Evolutionary conservation across 75 land plant genomes (phyloP), one percentile per base, ranked within the genome.

Genomic region (Pseudotsuga menziesii): DNA sequence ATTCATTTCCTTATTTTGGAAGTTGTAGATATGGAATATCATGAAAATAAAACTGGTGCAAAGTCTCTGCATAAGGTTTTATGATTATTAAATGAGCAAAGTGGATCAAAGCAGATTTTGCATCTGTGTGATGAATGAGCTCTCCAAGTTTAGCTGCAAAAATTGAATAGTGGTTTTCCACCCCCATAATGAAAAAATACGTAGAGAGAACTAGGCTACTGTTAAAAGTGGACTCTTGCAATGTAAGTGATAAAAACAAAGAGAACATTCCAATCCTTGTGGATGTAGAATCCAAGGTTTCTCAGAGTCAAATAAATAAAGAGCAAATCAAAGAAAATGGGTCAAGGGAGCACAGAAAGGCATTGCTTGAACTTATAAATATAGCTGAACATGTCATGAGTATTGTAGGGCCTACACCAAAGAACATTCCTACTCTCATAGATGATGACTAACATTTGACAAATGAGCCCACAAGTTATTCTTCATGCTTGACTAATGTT

Each of bases 331-430:
- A 82, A 55, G 74, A 80, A 55, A 76, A 76, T 48, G 85, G 75
- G 52, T 81, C 75, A n/a, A 60, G 82, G 77, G 78, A 76, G 41
- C 84, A 84, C 82, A 85, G 85, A 80, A 91, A 86, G 90, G 91
- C 85, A 61, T 75, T 94, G 74, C 85, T 94, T 77, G 93, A 94
- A 61, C 88, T 94, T 58, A 74, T 94, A 56, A 93, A 92, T 83
- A 91, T 88, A 81, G 95, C 92, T 6, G 87, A 94, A 79, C 83
- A 84, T 85, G 98, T 78, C 20, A 89, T 92, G 54, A 79, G 85
- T 70, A 80, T 79, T 48, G 87, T 85, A 61, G 85, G 85, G 22
- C 57, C 86, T 14, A 22, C 54, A 27, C 41, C 66, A 2, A 48
- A 48, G 0, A 48, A 48, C 11, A 9, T 48, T 48, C 52, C 52